Percentiles rank a stretch among this genome's conserved stretches.
phyloP scores from a whole-genome alignment of 2,329 filamentous ascomycete species.

The Xylaria sp. region DNA sequence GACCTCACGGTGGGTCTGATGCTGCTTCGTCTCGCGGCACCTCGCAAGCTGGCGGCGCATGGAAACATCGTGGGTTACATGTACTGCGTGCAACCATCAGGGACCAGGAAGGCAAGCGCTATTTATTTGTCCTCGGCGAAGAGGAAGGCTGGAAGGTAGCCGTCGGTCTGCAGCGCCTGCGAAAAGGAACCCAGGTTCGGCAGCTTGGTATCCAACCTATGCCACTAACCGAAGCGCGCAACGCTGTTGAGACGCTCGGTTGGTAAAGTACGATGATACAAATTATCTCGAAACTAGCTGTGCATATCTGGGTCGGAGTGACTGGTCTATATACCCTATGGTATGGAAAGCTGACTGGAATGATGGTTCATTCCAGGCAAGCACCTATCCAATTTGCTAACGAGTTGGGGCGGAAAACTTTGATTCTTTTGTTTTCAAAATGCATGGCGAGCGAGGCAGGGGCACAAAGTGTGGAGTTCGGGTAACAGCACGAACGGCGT shows the following conservation, averaged over 20 bases:
- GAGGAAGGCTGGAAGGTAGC: conserved; percentile 76
- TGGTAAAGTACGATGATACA: conserved; percentile 53
- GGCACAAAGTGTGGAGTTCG: conserved; percentile 40
- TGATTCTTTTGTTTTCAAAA: conserved; percentile 35
- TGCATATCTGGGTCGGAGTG: conserved; percentile 27
- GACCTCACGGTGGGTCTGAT: conserved; percentile 59
- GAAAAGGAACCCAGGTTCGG: conserved; percentile 69
- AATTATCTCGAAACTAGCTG: neutral
- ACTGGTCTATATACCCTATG: conserved; percentile 28
- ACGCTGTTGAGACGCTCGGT: conserved; percentile 68
- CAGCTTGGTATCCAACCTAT: conserved; percentile 69
- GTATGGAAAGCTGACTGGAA: conserved; percentile 30
- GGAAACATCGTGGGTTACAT: conserved; percentile 67
- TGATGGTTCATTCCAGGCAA: conserved; percentile 30
- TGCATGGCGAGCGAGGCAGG: conserved; percentile 45
- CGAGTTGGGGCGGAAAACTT: neutral
- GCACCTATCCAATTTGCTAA: conserved; percentile 4
- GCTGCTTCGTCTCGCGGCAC: conserved; percentile 55
- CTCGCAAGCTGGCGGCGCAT: conserved; percentile 62
- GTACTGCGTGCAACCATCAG: conserved; percentile 71
- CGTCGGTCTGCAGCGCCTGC: conserved; percentile 68
- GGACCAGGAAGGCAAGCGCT: conserved; percentile 74
- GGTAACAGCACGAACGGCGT: conserved; percentile 31
- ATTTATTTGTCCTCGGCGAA: conserved; percentile 72
- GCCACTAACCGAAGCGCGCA: conserved; percentile 63